Evolutionary conservation across 805 yeast genomes (phyloP).

Genomic region (Tanozyma kutaoensis): DNA sequence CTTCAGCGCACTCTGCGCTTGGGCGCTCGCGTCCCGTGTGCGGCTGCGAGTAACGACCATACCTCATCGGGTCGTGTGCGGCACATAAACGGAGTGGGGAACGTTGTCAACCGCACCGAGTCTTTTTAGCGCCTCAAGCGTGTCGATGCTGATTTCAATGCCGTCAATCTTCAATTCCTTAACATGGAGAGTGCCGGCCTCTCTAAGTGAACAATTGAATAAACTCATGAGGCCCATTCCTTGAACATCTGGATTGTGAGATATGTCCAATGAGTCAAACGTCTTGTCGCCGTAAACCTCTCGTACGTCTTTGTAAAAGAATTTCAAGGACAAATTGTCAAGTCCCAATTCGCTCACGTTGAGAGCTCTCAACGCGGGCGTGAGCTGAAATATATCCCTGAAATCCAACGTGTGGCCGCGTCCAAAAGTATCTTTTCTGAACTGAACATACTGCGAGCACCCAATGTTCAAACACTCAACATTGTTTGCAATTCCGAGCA

Average conservation of each 20-base stretch:
- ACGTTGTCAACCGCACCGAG: too few species aligned
- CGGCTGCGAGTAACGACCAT: too few species aligned
- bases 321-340: neutral
- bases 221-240: too few species aligned
- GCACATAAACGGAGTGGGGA: too few species aligned
- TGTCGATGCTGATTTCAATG: too few species aligned
- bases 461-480: slow-evolving; percentile 5
- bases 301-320: neutral
- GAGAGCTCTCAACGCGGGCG: neutral
- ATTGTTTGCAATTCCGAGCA: slow-evolving; percentile 3
- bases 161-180: too few species aligned
- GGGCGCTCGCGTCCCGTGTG: neutral
- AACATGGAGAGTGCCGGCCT: too few species aligned
- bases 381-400: neutral
- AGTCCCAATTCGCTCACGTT: neutral
- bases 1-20: neutral
- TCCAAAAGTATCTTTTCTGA: slow-evolving; percentile 4
- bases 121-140: too few species aligned
- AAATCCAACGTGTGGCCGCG: slow-evolving; percentile 1
- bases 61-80: too few species aligned
- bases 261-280: neutral
- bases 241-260: too few species aligned
- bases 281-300: neutral
- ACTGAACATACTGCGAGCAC: slow-evolving; percentile 3
- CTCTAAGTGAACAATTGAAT: too few species aligned